Percentiles rank a stretch among this genome's conserved stretches.
Conservation (phyloP, 2,329 filamentous ascomycete species). For the Cytospora piceicola region DNA sequence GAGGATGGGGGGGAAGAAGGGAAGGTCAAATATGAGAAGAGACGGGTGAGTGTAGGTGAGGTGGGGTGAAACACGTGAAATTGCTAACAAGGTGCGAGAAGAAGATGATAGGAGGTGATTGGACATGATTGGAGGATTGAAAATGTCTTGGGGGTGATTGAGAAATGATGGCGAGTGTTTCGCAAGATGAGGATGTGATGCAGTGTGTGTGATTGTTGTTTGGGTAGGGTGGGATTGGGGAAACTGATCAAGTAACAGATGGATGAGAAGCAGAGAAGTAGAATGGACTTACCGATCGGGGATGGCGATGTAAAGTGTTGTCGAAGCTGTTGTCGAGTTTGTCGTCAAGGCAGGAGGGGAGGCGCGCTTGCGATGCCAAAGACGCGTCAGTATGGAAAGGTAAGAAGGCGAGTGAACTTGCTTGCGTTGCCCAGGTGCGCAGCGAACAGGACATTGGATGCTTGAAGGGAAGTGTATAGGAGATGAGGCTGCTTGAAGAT, state of each 20-base stretch:
- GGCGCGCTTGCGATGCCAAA: neutral
- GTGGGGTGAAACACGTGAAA: neutral
- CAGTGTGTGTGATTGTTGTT: neutral
- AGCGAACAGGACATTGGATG: neutral
- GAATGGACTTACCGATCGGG: neutral
- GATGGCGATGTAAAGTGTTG: neutral
- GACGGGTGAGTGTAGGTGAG: neutral
- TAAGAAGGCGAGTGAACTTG: neutral
- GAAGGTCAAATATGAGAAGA: neutral
- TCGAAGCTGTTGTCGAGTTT: neutral
- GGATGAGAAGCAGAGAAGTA: neutral
- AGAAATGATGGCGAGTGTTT: too few species aligned
- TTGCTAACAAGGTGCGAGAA: neutral
- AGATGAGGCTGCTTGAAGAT: neutral
- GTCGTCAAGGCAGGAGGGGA: neutral
- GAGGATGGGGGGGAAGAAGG: neutral
- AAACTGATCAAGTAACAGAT: neutral
- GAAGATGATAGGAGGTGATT: neutral
- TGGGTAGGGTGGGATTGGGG: neutral
- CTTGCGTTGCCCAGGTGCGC: neutral
- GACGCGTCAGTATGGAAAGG: neutral
- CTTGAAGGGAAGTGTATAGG: neutral
- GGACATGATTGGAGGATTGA: neutral
- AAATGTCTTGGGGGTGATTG: neutral
- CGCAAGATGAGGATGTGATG: too few species aligned